Evolutionary conservation across 2,329 filamentous ascomycete genomes (phyloP).

Genomic region (Cryphonectria nitschkei): DNA sequence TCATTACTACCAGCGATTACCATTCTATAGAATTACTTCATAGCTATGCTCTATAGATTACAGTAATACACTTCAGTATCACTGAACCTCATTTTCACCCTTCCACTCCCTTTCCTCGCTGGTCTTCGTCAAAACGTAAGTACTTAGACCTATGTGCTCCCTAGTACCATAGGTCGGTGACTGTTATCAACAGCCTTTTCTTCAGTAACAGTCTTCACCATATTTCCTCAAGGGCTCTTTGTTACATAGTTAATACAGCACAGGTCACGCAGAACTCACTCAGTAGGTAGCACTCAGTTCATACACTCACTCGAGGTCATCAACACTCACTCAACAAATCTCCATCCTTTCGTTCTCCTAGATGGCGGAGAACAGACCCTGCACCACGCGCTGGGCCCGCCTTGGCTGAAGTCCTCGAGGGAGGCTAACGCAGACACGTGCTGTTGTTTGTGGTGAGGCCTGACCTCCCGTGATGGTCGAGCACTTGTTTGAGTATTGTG

Average conservation of each 20-base stretch:
- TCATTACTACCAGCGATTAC: no score
- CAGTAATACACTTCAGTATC: neutral
- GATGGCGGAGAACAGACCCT: neutral
- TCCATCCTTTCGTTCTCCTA: neutral
- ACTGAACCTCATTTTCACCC: no score
- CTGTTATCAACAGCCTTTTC: neutral
- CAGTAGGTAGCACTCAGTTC: no score
- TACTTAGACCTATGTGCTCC: neutral
- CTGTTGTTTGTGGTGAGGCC: neutral
- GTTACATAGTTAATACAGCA: neutral
- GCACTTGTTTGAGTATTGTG: neutral
- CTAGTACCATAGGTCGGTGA: neutral
- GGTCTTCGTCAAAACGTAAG: no score
- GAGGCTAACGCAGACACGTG: neutral
- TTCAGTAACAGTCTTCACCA: neutral
- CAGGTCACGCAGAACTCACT: no score
- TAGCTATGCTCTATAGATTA: no score
- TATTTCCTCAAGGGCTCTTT: neutral
- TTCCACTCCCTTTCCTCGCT: neutral
- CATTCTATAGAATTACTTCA: no score
- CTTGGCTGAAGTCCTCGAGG: neutral
- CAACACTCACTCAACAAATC: neutral
- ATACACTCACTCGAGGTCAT: neutral
- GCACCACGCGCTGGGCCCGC: neutral
- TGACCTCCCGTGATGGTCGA: neutral